Evolutionary conservation across 768 basidiomycete species (phyloP), one percentile per base, ranked within the genome.

Genomic region (Hygrophoropsis aurantiaca): DNA sequence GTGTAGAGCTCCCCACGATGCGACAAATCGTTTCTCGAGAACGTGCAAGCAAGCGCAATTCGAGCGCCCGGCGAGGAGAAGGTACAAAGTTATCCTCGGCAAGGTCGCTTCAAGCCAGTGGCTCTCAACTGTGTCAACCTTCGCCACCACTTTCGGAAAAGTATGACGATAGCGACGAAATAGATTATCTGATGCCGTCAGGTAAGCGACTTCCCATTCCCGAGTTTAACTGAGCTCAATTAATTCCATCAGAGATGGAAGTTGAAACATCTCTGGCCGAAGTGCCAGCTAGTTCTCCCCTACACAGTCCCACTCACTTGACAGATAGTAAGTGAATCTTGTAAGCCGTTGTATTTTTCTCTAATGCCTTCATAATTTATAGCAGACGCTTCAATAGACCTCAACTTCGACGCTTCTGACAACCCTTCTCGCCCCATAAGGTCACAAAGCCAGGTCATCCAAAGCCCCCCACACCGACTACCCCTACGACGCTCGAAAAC

Each of bases 401-500:
- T 32, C 1, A 50, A 24, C 11, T 7, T 32, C 23, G 15, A 27
- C 19, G 15, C 23, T 20, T 18, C 45, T 24, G 38, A 35, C 46
- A 10, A 23, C 15, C 40, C 46, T 46, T 24, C 21, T 13, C 33
- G 20, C 7, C 52, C 44, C 25, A 51, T 30, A 4, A 41, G 38
- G 32, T 51, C 58, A 7, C 55, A 51, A n/a, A 37, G 42, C 16
- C 45, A 48, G 16, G 16, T 30, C 36, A 47, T 57, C n/a, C 16
- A 44, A 2, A 26, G 50, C 2, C 15, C 45, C 19, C 46, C 53
- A 20, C 9, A 34, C 15, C 52, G 36, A 16, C 47, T 56, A 37
- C 55, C 65, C 8, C 51, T 77, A 11, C 64, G 60, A 26, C 66
- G 73, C 47, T 67, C 66, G 33, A 68, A 67, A 30, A 76, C 70